Evolutionary conservation across 345 rosid genomes (phyloP), one percentile per base, ranked within the genome.

Genomic region (Excoecaria agallocha): DNA sequence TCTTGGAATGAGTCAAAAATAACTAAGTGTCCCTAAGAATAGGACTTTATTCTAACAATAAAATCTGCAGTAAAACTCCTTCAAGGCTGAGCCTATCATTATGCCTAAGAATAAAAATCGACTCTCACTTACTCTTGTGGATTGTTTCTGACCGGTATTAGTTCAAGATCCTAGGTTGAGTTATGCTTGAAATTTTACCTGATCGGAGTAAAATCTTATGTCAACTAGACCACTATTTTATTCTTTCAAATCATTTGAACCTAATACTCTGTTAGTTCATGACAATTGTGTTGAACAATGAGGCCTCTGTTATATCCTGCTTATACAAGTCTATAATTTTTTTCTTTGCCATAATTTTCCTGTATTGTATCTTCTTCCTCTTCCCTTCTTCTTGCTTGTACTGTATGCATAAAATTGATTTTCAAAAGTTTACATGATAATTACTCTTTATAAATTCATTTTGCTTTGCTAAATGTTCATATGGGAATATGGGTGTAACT

Each of bases 41-140:
- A n/a, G n/a, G n/a, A n/a, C n/a, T n/a, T n/a, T n/a, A n/a, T n/a
- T n/a, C n/a, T n/a, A n/a, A n/a, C n/a, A n/a, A n/a, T n/a, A n/a
- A n/a, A n/a, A n/a, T n/a, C n/a, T n/a, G n/a, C n/a, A n/a, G n/a
- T n/a, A n/a, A n/a, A n/a, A n/a, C n/a, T n/a, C n/a, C n/a, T n/a
- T n/a, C n/a, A n/a, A 95, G 73, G 86, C 80, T 4, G 91, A 86
- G 74, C 89, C 85, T 4, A 20, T 78, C 12, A 60, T 74, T 0
- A 89, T 91, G 60, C 93, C 98, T 0, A 89, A 63, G 88, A 79
- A n/a, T n/a, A 73, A 87, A 95, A 95, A 77, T 97, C 99, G 3
- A 87, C 86, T 70, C 85, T 93, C 39, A 84, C 93, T 54, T 93
- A 91, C 89, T 83, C 96, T 30, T 75, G 83, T 48, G 86, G 89